Evolutionary conservation across 2,329 filamentous ascomycete genomes (phyloP).

Genomic region (Coniochaeta sp.): DNA sequence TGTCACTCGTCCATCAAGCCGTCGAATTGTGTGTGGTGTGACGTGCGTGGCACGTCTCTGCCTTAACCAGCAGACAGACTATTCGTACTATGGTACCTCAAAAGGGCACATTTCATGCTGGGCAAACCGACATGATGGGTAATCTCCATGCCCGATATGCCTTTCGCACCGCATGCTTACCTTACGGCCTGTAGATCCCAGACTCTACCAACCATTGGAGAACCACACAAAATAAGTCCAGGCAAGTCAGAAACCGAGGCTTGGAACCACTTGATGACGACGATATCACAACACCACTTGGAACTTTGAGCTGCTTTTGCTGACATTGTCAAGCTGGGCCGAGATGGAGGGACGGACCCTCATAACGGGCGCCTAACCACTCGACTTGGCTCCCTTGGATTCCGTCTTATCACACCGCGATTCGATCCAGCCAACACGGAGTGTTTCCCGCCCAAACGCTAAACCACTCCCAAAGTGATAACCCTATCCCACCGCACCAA

Average conservation of each 20-base stretch:
- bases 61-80: too few species aligned
- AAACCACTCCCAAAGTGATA: background rate
- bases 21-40: too few species aligned
- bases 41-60: too few species aligned
- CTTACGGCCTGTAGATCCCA: background rate
- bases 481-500: background rate
- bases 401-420: background rate
- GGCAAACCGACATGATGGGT: background rate
- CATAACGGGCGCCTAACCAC: background rate
- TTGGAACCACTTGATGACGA: background rate
- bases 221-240: background rate
- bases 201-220: background rate
- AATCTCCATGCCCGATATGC: background rate
- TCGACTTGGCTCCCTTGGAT: background rate
- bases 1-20: too few species aligned
- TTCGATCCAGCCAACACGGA: background rate
- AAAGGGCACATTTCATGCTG: background rate
- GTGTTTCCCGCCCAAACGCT: background rate
- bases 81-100: too few species aligned
- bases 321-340: background rate
- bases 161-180: background rate
- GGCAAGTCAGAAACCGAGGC: background rate
- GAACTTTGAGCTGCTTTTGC: background rate
- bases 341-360: background rate
- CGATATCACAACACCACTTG: background rate